A percentile compares a stretch with the other conserved stretches of the same genome.
phyloP scores from a whole-genome alignment of 106 monocot species.

The Apostasia ramifera region DNA sequence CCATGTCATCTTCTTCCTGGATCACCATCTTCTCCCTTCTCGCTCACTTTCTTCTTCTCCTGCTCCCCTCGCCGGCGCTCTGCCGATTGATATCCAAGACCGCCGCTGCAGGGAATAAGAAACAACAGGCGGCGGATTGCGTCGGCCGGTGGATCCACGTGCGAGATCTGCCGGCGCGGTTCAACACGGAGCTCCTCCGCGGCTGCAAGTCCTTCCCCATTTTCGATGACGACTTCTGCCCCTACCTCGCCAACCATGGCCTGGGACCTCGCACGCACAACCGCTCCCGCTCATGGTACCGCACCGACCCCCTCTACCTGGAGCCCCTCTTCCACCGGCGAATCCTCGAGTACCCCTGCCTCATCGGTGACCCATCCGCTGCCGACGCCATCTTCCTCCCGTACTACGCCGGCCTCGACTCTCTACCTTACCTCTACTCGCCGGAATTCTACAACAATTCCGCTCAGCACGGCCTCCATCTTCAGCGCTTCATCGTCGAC shows the following conservation, averaged over 20 bases:
- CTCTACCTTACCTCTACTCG: conserved; percentile 59
- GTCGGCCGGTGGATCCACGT: conserved; percentile 64
- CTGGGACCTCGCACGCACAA: conserved; percentile 69
- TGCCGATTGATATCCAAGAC: neutral
- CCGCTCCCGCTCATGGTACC: conserved; percentile 61
- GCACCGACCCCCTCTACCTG: conserved; percentile 54
- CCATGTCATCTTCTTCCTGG: neutral
- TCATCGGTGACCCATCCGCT: conserved; percentile 33
- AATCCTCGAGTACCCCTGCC: conserved; percentile 70
- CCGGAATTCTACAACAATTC: conserved; percentile 42
- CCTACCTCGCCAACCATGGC: conserved; percentile 48
- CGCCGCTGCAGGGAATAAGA: neutral
- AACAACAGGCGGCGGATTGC: conserved; percentile 14
- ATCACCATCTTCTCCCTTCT: neutral
- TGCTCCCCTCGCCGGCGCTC: neutral
- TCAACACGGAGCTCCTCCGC: conserved; percentile 66
- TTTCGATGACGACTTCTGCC: conserved; percentile 42
- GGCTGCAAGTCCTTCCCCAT: conserved; percentile 49
- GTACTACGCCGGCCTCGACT: conserved; percentile 46
- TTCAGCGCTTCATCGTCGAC: conserved; percentile 29
- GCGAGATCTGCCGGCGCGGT: conserved; percentile 43
- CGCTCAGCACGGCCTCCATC: conserved; percentile 42
- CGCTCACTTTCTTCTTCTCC: neutral
- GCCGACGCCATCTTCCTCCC: conserved; percentile 85
- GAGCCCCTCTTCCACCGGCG: conserved; percentile 88